Percentiles rank a stretch among this genome's conserved stretches.
Evolutionary conservation across 257 asterid species (phyloP).

Genomic region (Rubia yunnanensis): DNA sequence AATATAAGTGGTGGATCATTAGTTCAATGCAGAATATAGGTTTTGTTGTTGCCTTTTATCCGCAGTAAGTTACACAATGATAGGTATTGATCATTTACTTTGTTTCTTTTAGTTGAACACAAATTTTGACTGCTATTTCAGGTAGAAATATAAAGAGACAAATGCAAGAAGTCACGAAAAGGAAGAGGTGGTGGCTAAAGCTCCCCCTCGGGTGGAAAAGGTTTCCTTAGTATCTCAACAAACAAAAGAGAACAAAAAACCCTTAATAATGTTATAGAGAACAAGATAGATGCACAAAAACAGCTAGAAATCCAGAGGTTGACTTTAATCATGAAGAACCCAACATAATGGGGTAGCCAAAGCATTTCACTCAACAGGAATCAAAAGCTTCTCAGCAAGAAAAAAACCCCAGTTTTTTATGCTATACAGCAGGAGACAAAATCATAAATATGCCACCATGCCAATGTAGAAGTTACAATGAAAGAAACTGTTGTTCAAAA

Average conservation of each 20-base stretch:
- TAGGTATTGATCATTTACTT: background rate
- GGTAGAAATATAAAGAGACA: constrained; percentile 29
- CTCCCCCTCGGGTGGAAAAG: constrained; percentile 14
- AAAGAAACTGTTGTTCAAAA: constrained; percentile 9
- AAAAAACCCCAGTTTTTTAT: constrained; percentile 18
- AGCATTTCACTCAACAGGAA: constrained; percentile 8
- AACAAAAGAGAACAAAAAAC: constrained; percentile 17
- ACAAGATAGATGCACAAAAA: constrained; percentile 15
- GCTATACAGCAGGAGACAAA: constrained; percentile 15
- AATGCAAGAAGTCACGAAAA: constrained; percentile 16
- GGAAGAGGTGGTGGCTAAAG: constrained; percentile 21
- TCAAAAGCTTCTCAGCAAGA: constrained; percentile 19
- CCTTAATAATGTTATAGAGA: constrained; percentile 6
- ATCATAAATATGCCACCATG: constrained; percentile 15
- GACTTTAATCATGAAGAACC: constrained; percentile 10
- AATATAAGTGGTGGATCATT: background rate
- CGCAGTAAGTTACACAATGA: background rate
- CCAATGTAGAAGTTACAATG: constrained; percentile 9
- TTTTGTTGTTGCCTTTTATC: too few species aligned
- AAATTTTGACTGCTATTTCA: constrained; percentile 9
- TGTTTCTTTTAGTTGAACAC: background rate
- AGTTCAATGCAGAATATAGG: too few species aligned
- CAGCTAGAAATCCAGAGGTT: constrained; percentile 10
- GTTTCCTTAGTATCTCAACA: too few species aligned
- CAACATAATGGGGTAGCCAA: too few species aligned